A percentile compares a stretch with the other conserved stretches of the same genome.
phyloP scores from a whole-genome alignment of 805 yeast genomes.

The Yamadazyma tumulicola region DNA sequence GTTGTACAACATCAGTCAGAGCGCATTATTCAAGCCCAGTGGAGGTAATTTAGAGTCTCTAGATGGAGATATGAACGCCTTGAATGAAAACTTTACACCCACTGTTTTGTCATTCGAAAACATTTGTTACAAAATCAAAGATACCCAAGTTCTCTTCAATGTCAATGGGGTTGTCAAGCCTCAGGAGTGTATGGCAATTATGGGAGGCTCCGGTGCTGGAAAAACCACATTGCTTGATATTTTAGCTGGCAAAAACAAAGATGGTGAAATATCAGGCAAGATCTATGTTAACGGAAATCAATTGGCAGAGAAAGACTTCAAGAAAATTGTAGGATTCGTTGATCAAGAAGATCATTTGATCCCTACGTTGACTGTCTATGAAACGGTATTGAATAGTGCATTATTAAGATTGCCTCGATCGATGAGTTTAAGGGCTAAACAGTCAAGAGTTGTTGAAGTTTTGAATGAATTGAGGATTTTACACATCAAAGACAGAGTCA shows the following conservation, averaged over 20 bases:
- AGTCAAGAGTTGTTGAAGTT: constrained; percentile 77
- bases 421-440: constrained; percentile 73
- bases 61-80: constrained; percentile 31
- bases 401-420: constrained; percentile 76
- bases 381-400: constrained; percentile 91
- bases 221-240: constrained; percentile 92
- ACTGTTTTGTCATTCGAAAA: constrained; percentile 66
- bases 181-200: constrained; percentile 86
- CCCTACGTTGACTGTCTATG: constrained; percentile 93
- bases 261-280: constrained; percentile 65
- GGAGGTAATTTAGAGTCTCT: constrained; percentile 24
- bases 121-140: constrained; percentile 53
- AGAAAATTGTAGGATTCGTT: constrained; percentile 83
- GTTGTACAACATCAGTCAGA: constrained; percentile 49
- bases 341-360: constrained; percentile 91
- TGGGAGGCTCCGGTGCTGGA: constrained; percentile 99
- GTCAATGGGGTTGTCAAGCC: constrained; percentile 79
- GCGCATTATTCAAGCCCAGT: constrained; percentile 52
- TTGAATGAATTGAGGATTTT: constrained; percentile 80
- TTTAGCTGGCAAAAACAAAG: constrained; percentile 81
- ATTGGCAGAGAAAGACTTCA: constrained; percentile 43
- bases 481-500: constrained; percentile 75
- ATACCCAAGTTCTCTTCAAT: constrained; percentile 51
- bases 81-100: constrained; percentile 30
- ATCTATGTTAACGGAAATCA: constrained; percentile 73